A percentile compares a stretch with the other conserved stretches of the same genome.
Evolutionary conservation across 257 asterid genomes (phyloP).

Genomic region (Nicotiana noctiflora): DNA sequence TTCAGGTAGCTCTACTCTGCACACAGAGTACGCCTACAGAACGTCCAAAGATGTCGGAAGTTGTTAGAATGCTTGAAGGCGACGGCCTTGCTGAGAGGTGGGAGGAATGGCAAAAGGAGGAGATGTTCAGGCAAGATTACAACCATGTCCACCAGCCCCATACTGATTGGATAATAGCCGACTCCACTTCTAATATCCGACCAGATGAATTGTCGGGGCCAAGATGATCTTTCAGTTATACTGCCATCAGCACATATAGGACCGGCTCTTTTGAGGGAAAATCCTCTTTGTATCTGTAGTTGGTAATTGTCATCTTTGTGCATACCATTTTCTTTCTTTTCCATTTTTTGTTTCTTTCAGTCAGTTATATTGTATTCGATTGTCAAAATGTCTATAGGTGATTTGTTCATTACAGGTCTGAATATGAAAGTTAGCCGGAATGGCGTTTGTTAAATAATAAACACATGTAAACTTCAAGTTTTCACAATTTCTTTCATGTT

Average conservation of each 20-base stretch:
- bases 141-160: conserved; percentile 27
- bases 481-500: background rate
- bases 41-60: conserved; percentile 46
- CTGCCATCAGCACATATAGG: background rate
- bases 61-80: conserved; percentile 48
- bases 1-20: conserved; percentile 44
- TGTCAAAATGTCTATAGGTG: conserved; percentile 22
- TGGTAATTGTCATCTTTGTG: conserved; percentile 19
- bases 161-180: conserved; percentile 33
- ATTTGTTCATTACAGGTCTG: conserved; percentile 8
- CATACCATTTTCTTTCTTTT: conserved; percentile 10
- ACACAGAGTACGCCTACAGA: conserved; percentile 37
- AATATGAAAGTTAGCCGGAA: conserved; percentile 10
- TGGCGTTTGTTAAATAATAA: conserved; percentile 4
- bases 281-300: background rate
- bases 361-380: conserved; percentile 8
- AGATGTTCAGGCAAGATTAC: conserved; percentile 33
- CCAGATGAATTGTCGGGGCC: conserved; percentile 40
- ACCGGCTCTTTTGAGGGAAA: background rate
- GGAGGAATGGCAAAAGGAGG: conserved; percentile 51
- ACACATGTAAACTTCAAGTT: background rate
- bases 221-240: conserved; percentile 22
- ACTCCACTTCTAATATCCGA: conserved; percentile 29
- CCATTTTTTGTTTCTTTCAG: background rate
- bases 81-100: conserved; percentile 49